Evolutionary conservation across 805 yeast genomes (phyloP), one percentile per base, ranked within the genome.

Genomic region (Saccharomycopsis fermentans): DNA sequence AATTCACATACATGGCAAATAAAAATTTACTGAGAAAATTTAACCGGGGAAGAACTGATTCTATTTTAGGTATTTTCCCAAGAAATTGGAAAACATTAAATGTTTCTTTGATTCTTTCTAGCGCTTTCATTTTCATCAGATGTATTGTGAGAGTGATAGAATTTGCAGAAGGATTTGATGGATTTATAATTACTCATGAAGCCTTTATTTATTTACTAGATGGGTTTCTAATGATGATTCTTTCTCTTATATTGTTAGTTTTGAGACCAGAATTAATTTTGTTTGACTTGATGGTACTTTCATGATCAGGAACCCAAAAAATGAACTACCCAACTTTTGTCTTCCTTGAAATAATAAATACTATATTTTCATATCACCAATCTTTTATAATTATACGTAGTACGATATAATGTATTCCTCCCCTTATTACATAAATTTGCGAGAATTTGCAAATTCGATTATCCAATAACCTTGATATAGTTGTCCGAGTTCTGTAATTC

Each of bases 91-190:
- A 54, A 48, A 26, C 36, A 14, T 54, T 66, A 11, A 65, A 65
- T 50, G 12, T 58, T 16, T 47, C 50, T 14, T 47, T 67, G 16
- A 40, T 64, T 1, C 27, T 57, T 1, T 47, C 60, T 9, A 63
- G 66, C 9, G 21, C 11, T 14, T 52, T 52, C 6, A 40, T 34
- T 51, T 29, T 71, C 37, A 57, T 69, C n/a, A 67, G 74, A 61
- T 70, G 71, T 8, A 64, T 71, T n/a, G 67, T 66, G 35, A 66
- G 73, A 60, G 63, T 65, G 4, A 60, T 69, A 14, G 74, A 71
- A 55, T 71, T 63, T 58, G 52, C 63, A n/a, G 65, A 71, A 58
- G 74, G 74, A 4, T 59, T 43, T 32, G 60, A 62, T 29, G 74
- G 74, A 0, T 63, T 26, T 53, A 64, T 71, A 19, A 59, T 58